Evolutionary conservation across 2,329 filamentous ascomycete genomes (phyloP).

Genomic region (Aspergillus vadensis): DNA sequence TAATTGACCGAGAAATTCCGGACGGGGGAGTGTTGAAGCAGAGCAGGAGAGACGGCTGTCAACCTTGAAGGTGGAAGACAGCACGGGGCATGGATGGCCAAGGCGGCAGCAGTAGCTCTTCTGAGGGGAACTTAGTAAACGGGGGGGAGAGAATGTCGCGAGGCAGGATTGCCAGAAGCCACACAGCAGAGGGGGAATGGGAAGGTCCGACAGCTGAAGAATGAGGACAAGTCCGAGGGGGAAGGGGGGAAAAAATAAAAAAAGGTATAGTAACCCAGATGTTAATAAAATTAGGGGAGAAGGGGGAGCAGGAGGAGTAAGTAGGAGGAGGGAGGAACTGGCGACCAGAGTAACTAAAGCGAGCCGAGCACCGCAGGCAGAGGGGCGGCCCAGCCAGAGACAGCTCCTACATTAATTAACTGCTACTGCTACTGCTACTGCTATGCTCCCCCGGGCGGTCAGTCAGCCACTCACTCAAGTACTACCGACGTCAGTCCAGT

Average conservation of each 20-base stretch:
- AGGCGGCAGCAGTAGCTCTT: conserved; percentile 24
- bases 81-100: conserved; percentile 32
- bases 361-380: background rate
- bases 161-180: background rate
- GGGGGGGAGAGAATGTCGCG: background rate
- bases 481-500: conserved; percentile 3
- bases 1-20: conserved; percentile 15
- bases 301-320: conserved; percentile 1
- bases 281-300: background rate
- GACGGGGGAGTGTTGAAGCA: conserved; percentile 17
- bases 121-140: conserved; percentile 7
- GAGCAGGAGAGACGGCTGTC: conserved; percentile 21
- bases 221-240: background rate
- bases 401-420: no score
- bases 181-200: conserved; percentile 3
- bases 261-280: background rate
- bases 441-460: conserved; percentile 6
- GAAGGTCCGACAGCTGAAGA: background rate
- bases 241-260: background rate
- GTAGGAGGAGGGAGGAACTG: conserved; percentile 10
- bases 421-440: background rate
- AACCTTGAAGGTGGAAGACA: conserved; percentile 24
- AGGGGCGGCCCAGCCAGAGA: no score
- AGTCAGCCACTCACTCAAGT: background rate
- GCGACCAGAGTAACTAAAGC: conserved; percentile 5